phyloP scores from a whole-genome alignment of 179 eudicot species.

The Monotropa hypopitys region DNA sequence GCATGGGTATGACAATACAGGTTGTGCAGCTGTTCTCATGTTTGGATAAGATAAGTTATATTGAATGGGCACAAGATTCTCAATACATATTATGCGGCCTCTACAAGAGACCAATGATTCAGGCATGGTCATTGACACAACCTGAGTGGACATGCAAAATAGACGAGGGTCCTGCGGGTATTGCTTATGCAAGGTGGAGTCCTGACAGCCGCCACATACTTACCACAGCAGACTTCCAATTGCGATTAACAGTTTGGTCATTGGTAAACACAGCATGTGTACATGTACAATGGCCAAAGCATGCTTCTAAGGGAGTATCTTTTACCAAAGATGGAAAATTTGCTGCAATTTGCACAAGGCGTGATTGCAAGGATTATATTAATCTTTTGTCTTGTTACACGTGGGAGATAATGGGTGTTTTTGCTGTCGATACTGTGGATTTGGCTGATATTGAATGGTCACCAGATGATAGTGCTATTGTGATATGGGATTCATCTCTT shows the following conservation, averaged over 20 bases:
- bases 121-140: conserved; percentile 89
- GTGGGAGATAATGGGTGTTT: conserved; percentile 88
- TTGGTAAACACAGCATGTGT: conserved; percentile 87
- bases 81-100: conserved; percentile 94
- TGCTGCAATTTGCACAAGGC: conserved; percentile 92
- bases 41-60: conserved; percentile 81
- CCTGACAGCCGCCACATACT: conserved; percentile 99
- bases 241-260: conserved; percentile 91
- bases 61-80: conserved; percentile 97
- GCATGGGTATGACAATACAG: conserved; percentile 23
- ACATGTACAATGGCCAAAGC: conserved; percentile 85
- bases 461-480: conserved; percentile 91
- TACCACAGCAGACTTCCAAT: conserved; percentile 89
- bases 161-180: conserved; percentile 96
- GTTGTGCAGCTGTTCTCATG: conserved; percentile 89
- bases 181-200: conserved; percentile 97
- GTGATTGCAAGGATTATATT: conserved; percentile 89
- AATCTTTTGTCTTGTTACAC: conserved; percentile 73
- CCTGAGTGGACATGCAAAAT: conserved; percentile 99
- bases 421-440: conserved; percentile 87
- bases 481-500: conserved; percentile 86
- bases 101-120: conserved; percentile 77
- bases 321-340: conserved; percentile 87
- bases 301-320: conserved; percentile 77
- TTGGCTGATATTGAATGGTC: conserved; percentile 93